Evolutionary conservation across 2,329 filamentous ascomycete genomes (phyloP), one percentile per base, ranked within the genome.

Genomic region (Metarhizium brunneum): DNA sequence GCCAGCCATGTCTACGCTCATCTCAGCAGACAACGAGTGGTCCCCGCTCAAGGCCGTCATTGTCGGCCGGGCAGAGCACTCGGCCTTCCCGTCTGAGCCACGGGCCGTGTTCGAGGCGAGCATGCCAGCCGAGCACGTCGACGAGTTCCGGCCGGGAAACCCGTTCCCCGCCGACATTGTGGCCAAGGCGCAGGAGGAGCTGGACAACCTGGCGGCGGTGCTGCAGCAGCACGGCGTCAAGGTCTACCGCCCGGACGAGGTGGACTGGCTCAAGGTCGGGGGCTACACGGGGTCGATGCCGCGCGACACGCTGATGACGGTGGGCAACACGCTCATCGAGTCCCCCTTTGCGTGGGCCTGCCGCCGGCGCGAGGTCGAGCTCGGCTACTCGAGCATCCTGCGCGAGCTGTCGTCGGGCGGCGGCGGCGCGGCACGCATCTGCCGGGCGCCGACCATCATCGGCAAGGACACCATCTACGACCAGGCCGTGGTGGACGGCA

Each of bases 271-370:
- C 16, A 62, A 63, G 52, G 57, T 62, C 54, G 60, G 60, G 54
- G 64, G 65, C 35, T 70, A 69, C 56, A 69, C 67, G 0, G 66
- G 66, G 4, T 61, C 67, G 20, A 70, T 70, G 66, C 66, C 67
- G 6, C 63, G 66, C 11, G 68, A 70, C 54, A 61, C 64, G n/a
- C 52, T 69, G 8, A 63, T 69, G 61, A 64, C 60, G 13, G 65
- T 70, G 32, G 67, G 66, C 25, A 65, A 63, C 53, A 64, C 61
- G 3, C 53, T 69, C 8, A 66, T 69, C 43, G 68, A 69, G 54
- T 62, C 68, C 7, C 59, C 57, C n/a, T 69, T 65, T 52, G 61
- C 63, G 4, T 70, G 66, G 66, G 49, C 51, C 1, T 67, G 65
- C 53, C 66, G 67, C 6, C 52, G 47, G 2, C 10, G 54, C 3